These are phyloP conservation scores for Cladosporium sp. DNA, from an alignment of 2,329 filamentous ascomycete genomes.

Conservation along the genomic window DNA sequence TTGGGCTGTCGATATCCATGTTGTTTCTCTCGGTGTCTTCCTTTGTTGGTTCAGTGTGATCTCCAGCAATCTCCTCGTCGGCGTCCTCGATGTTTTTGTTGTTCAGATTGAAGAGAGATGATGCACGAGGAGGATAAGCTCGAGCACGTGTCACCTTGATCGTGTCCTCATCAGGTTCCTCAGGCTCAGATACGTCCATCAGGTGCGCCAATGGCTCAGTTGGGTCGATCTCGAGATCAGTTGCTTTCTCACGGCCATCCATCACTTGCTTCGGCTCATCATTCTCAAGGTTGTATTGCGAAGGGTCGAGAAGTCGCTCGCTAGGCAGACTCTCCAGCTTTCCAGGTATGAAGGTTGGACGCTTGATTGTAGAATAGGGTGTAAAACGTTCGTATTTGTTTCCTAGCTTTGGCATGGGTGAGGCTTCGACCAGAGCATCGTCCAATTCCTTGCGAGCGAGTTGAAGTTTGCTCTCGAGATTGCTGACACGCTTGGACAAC, in stretches of 20 bases:
- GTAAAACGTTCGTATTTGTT: constrained; percentile 39
- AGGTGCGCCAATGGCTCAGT: constrained; percentile 22
- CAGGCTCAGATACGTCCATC: constrained; percentile 23
- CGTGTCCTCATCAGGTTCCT: constrained; percentile 25
- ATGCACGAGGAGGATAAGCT: constrained; percentile 26
- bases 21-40: neutral
- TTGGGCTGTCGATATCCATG: constrained; percentile 17
- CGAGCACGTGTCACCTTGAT: constrained; percentile 23
- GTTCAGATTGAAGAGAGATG: constrained; percentile 27
- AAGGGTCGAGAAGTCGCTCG: constrained; percentile 38
- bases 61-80: neutral
- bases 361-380: constrained; percentile 31
- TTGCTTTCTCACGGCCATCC: constrained; percentile 17
- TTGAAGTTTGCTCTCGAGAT: constrained; percentile 60
- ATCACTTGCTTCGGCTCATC: constrained; percentile 19
- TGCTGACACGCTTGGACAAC: constrained; percentile 59
- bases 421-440: constrained; percentile 47
- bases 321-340: constrained; percentile 41
- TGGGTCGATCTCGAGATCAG: constrained; percentile 16
- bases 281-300: constrained; percentile 24
- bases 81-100: constrained; percentile 22
- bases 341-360: constrained; percentile 37
- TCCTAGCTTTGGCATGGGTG: constrained; percentile 40
- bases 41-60: neutral
- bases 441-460: constrained; percentile 57